Base-by-base conservation (phyloP, 495 filamentous ascomycete species). In the Aspergillus nanangensis region DNA sequence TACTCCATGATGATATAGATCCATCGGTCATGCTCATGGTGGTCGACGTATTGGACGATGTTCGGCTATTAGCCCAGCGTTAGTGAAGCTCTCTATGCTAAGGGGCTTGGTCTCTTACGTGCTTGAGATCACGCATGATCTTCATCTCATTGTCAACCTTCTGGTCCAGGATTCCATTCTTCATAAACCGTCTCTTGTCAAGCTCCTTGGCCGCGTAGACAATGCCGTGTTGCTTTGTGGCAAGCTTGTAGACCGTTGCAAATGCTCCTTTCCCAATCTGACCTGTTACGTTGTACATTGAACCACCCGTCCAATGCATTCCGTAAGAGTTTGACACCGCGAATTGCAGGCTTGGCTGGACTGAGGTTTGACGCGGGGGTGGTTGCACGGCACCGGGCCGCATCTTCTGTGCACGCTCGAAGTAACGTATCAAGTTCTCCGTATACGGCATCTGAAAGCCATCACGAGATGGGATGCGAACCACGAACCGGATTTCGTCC, bases 1-100 rank as follows among this genome's bases (percentile, higher is more conserved):
- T 78, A 95, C 55, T 98, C 93, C 94, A 98, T 96, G 60, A 95
- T 86, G 61, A 97, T 94, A 57, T 94, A 92, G 11, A 96, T 77
- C 57, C 88, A 79, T 19, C 82, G 69, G 4, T 81, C 74, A 60
- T 84, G 81, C 51, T 95, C 88, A 44, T 89, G 74, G 58, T 91
- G 84, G 46, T 93, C 87, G 40, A 93, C 79, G 53, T 90, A 97
- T 56, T 88, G 75, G 17, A 98, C 91, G 50, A 97, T 91, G 53
- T 98, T 93, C 3, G 83, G 78, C 87, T 93, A 11, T 18, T 23
- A 9, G 37, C 19, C 29, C 47, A 21, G 35, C 13, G 27, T 35
- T 17, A 35, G 51, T n/a, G n/a, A n/a, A n/a, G n/a, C n/a, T n/a
- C n/a, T n/a, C n/a, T n/a, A n/a, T n/a, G n/a, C n/a, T n/a, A n/a